Percentiles rank a stretch among this genome's conserved stretches.
phyloP scores from a whole-genome alignment of 1,284 basidiomycete genomes.

The Pholiota adiposa region DNA sequence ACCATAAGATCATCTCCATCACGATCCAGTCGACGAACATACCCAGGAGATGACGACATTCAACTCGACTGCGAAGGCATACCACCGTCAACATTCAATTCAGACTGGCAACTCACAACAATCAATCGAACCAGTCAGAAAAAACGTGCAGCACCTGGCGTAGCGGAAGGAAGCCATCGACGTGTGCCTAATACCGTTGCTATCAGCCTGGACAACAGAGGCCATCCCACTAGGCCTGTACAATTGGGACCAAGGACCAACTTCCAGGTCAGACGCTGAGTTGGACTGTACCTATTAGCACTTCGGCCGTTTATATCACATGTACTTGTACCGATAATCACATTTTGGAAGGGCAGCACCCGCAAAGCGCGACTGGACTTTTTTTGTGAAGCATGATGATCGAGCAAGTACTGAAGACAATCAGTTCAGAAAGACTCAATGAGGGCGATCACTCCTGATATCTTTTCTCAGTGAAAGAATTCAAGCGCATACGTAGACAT shows the following conservation, averaged over 20 bases:
- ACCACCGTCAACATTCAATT: slow-evolving; percentile 37
- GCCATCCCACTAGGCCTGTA: slow-evolving; percentile 26
- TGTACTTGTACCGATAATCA: neutral
- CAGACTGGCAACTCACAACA: slow-evolving; percentile 34
- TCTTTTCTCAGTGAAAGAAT: slow-evolving; percentile 18
- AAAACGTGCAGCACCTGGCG: slow-evolving; percentile 28
- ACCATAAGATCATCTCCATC: slow-evolving; percentile 7
- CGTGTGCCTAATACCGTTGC: slow-evolving; percentile 26
- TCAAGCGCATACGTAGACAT: slow-evolving; percentile 32
- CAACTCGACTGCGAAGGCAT: slow-evolving; percentile 34
- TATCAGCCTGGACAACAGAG: slow-evolving; percentile 29
- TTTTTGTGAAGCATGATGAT: neutral
- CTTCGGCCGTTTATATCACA: neutral
- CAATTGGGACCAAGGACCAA: slow-evolving; percentile 31
- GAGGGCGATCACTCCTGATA: neutral
- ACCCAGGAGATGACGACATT: slow-evolving; percentile 20
- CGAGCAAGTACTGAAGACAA: neutral
- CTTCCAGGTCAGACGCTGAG: slow-evolving; percentile 21
- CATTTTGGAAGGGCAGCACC: neutral
- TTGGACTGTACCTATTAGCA: neutral
- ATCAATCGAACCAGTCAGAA: slow-evolving; percentile 23
- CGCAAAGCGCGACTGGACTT: neutral
- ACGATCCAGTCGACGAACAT: slow-evolving; percentile 5
- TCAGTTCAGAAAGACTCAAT: neutral
- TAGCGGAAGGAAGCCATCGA: slow-evolving; percentile 17